Conservation (phyloP, 2,329 filamentous ascomycete genomes). For the Trichoderma afroharzianum region DNA sequence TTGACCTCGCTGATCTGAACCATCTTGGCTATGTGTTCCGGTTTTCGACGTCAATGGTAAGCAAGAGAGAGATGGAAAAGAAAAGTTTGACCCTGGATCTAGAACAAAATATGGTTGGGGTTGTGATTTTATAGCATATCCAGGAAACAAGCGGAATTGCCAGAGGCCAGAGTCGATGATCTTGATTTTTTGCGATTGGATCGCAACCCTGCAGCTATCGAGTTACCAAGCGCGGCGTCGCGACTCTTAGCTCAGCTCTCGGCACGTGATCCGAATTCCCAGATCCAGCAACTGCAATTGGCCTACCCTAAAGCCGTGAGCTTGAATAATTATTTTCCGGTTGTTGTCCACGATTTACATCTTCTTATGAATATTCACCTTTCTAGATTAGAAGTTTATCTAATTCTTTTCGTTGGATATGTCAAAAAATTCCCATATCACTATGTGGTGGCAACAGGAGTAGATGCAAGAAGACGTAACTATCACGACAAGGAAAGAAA, state of each 20-base stretch:
- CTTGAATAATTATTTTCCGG: not conserved
- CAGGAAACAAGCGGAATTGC: not conserved
- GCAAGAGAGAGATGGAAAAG: not conserved
- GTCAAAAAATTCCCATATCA: no score
- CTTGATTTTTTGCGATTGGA: constrained; percentile 35
- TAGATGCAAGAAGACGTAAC: not conserved
- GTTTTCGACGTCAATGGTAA: not conserved
- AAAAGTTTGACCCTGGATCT: not conserved
- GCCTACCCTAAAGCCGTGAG: constrained; percentile 19
- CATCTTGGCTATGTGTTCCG: constrained; percentile 50
- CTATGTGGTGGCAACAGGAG: not conserved
- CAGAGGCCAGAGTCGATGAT: not conserved
- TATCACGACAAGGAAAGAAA: not conserved
- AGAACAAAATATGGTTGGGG: not conserved
- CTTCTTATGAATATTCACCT: not conserved
- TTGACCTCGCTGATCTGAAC: constrained; percentile 93
- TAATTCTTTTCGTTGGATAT: not conserved
- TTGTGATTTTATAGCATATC: constrained; percentile 3
- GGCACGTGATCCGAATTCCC: constrained; percentile 27
- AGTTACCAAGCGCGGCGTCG: constrained; percentile 26
- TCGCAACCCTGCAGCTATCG: constrained; percentile 27
- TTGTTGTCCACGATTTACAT: no score
- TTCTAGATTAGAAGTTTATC: not conserved
- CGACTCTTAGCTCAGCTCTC: constrained; percentile 22
- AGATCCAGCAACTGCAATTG: not conserved